These are phyloP conservation scores for Apiospora aurea DNA, from an alignment of 2,329 filamentous ascomycete genomes.

Conservation along the genomic window DNA sequence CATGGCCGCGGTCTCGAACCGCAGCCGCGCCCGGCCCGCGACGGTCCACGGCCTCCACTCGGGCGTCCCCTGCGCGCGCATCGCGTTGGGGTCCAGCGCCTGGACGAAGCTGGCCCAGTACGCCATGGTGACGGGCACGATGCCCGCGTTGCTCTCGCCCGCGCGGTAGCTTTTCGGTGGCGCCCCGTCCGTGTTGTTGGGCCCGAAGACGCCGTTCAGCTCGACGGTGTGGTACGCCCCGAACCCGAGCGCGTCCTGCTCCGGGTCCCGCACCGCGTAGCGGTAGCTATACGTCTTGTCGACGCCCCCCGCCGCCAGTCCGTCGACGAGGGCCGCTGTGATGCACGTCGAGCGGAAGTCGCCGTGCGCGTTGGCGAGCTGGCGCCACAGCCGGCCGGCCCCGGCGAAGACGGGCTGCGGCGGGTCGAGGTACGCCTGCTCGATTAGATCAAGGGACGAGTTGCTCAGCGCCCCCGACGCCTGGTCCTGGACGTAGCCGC, in stretches of 20 bases:
- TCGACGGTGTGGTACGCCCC: slow-evolving; percentile 73
- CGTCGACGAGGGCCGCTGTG: slow-evolving; percentile 37
- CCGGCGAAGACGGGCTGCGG: slow-evolving; percentile 46
- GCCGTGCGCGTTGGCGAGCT: slow-evolving; percentile 45
- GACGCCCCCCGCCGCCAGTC: slow-evolving; percentile 40
- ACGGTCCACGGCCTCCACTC: slow-evolving; percentile 30
- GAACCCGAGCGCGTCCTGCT: slow-evolving; percentile 54
- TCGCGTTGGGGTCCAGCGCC: slow-evolving; percentile 28
- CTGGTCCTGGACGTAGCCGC: slow-evolving; percentile 48
- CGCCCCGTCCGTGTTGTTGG: slow-evolving; percentile 54
- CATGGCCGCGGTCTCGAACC: slow-evolving; percentile 14
- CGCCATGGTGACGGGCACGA: slow-evolving; percentile 28
- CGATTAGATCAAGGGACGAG: slow-evolving; percentile 45
- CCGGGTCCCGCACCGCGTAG: slow-evolving; percentile 68
- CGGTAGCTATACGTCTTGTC: slow-evolving; percentile 69
- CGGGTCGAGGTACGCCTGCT: slow-evolving; percentile 45
- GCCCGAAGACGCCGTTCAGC: slow-evolving; percentile 69
- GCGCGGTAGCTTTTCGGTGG: slow-evolving; percentile 22
- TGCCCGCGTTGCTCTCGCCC: slow-evolving; percentile 12
- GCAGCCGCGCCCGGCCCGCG: background rate
- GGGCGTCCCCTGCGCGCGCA: slow-evolving; percentile 23
- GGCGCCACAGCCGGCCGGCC: slow-evolving; percentile 14
- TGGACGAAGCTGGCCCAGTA: slow-evolving; percentile 32
- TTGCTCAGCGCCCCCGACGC: slow-evolving; percentile 52
- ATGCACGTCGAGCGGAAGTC: slow-evolving; percentile 67